A percentile compares a stretch with the other conserved stretches of the same genome.
Evolutionary conservation across 768 basidiomycete species (phyloP).

Genomic region (Suillus decipiens): DNA sequence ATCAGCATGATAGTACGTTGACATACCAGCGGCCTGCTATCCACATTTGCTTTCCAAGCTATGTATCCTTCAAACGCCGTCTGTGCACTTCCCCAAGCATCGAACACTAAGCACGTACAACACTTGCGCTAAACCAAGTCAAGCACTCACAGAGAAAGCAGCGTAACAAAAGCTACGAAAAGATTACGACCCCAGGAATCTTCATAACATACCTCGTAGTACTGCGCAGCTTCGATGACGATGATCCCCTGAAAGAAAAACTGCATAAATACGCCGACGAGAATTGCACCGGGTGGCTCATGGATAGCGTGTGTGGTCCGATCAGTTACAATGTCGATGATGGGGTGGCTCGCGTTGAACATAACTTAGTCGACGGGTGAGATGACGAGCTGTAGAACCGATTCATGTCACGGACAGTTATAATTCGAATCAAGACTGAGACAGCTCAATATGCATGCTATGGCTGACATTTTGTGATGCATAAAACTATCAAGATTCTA

Average conservation of each 20-base stretch:
- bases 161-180: slow-evolving; percentile 42
- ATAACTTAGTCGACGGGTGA: background rate
- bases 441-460: background rate
- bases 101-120: background rate
- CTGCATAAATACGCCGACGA: slow-evolving; percentile 48
- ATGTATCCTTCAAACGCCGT: slow-evolving; percentile 44
- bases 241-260: slow-evolving; percentile 49
- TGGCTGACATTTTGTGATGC: background rate
- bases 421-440: background rate
- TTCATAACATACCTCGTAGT: slow-evolving; percentile 43
- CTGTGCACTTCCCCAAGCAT: slow-evolving; percentile 33
- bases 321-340: background rate
- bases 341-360: background rate
- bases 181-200: slow-evolving; percentile 44
- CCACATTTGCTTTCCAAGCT: slow-evolving; percentile 40
- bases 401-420: background rate
- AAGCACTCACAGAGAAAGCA: slow-evolving; percentile 43
- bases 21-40: slow-evolving; percentile 37
- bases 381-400: no score
- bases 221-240: slow-evolving; percentile 41
- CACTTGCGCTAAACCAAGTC: background rate
- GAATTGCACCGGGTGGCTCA: slow-evolving; percentile 40
- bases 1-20: background rate
- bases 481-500: slow-evolving; percentile 20
- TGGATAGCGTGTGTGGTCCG: slow-evolving; percentile 26